Evolutionary conservation across 495 filamentous ascomycete species (phyloP).

Genomic region (Podospora pseudocomata): DNA sequence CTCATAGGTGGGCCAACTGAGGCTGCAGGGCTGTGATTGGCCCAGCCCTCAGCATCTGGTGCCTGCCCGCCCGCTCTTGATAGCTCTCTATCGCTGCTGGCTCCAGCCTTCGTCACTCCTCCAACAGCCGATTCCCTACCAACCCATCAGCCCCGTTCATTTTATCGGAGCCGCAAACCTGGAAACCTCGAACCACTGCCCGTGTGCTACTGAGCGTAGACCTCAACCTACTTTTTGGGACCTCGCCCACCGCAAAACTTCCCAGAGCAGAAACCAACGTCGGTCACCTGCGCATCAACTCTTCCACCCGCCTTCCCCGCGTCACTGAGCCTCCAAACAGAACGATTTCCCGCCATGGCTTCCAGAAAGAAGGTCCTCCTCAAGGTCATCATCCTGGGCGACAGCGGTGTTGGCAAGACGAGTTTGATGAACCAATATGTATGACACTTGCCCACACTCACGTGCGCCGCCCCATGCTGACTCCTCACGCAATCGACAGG

Average conservation of each 20-base stretch:
- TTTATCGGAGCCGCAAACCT: slow-evolving; percentile 15
- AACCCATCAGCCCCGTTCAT: slow-evolving; percentile 18
- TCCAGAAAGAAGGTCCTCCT: slow-evolving; percentile 95
- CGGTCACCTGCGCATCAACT: background rate
- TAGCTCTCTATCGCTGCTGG: slow-evolving; percentile 5
- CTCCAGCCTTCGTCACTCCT: slow-evolving; percentile 25
- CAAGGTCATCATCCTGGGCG: slow-evolving; percentile 98
- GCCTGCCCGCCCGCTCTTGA: slow-evolving; percentile 19
- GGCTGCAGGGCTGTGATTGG: slow-evolving; percentile 17
- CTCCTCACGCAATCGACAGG: slow-evolving; percentile 48
- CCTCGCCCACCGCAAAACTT: background rate
- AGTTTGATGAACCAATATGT: slow-evolving; percentile 99
- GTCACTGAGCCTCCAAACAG: slow-evolving; percentile 10
- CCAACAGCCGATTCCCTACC: slow-evolving; percentile 23
- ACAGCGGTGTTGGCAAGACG: slow-evolving; percentile 98
- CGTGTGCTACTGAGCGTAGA: background rate
- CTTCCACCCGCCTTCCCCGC: slow-evolving; percentile 8
- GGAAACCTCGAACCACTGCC: background rate
- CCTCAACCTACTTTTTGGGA: background rate
- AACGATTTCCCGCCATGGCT: slow-evolving; percentile 57
- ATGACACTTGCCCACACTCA: slow-evolving; percentile 28
- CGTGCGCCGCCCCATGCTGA: slow-evolving; percentile 12
- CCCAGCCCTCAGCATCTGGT: slow-evolving; percentile 14
- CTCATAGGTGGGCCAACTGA: slow-evolving; percentile 17
- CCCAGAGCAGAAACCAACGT: background rate